Percentiles rank a stretch among this genome's conserved stretches.
These are phyloP conservation scores for Vaccinium myrtillus DNA, from an alignment of 148 eudicot species.

Conservation along the genomic window DNA sequence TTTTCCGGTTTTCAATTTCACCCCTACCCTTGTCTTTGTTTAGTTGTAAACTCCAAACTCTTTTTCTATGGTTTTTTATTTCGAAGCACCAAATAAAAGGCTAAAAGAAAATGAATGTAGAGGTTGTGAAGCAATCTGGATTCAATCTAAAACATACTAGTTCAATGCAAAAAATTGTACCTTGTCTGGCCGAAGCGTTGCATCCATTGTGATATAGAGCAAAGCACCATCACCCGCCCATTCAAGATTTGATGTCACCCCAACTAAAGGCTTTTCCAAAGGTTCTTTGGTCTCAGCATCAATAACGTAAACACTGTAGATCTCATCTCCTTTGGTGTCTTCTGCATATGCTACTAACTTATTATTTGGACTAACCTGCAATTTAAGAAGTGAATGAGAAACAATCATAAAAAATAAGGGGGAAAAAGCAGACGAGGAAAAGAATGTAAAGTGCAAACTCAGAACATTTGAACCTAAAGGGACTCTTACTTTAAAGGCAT, in stretches of 20 bases:
- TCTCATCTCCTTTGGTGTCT: slow-evolving; percentile 93
- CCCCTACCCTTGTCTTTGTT: no score
- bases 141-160: neutral
- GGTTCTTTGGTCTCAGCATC: slow-evolving; percentile 61
- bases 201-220: slow-evolving; percentile 78
- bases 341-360: slow-evolving; percentile 90
- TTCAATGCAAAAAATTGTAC: slow-evolving; percentile 32
- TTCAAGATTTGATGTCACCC: slow-evolving; percentile 59
- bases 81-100: neutral
- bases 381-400: slow-evolving; percentile 12
- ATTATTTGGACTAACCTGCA: slow-evolving; percentile 79
- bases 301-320: slow-evolving; percentile 58
- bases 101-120: neutral
- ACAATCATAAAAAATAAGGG: neutral
- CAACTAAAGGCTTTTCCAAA: slow-evolving; percentile 65
- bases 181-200: slow-evolving; percentile 83
- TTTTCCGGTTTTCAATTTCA: no score
- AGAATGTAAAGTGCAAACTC: neutral
- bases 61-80: no score
- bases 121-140: neutral
- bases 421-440: neutral
- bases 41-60: no score
- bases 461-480: neutral
- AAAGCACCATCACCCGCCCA: slow-evolving; percentile 91
- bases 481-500: slow-evolving; percentile 55